phyloP scores from a whole-genome alignment of 495 filamentous ascomycete genomes.

The Podospora pseudocomata region DNA sequence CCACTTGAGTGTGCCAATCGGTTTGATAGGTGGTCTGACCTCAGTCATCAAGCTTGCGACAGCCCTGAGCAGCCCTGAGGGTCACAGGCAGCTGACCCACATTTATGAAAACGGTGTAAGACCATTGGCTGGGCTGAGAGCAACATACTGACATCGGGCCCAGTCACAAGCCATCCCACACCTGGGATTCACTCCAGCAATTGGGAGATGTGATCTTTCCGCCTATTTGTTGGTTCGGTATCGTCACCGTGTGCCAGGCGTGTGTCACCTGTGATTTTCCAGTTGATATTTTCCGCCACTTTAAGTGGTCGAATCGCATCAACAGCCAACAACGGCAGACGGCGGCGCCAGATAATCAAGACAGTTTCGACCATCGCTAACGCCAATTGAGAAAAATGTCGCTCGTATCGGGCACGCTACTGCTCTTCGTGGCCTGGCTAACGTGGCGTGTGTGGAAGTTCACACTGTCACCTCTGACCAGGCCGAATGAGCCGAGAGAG shows the following conservation, averaged over 20 bases:
- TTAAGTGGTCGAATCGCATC: background rate
- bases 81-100: background rate
- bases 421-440: background rate
- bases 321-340: no score
- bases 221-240: background rate
- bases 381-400: background rate
- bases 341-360: no score
- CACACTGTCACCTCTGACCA: background rate
- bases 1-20: background rate
- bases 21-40: background rate
- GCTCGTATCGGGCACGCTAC: background rate
- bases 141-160: background rate
- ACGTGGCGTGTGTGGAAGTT: background rate
- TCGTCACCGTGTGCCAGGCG: background rate
- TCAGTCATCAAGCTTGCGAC: background rate
- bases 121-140: background rate
- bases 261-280: background rate
- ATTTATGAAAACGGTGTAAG: background rate
- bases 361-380: background rate
- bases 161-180: background rate
- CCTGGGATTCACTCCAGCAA: background rate
- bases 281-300: background rate
- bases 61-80: background rate
- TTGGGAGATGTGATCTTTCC: background rate
- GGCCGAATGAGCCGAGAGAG: background rate